Percentiles rank a stretch among this genome's conserved stretches.
These are phyloP conservation scores for Pseudogymnoascus sp. DNA, from an alignment of 2,329 filamentous ascomycete species.

Conservation along the genomic window DNA sequence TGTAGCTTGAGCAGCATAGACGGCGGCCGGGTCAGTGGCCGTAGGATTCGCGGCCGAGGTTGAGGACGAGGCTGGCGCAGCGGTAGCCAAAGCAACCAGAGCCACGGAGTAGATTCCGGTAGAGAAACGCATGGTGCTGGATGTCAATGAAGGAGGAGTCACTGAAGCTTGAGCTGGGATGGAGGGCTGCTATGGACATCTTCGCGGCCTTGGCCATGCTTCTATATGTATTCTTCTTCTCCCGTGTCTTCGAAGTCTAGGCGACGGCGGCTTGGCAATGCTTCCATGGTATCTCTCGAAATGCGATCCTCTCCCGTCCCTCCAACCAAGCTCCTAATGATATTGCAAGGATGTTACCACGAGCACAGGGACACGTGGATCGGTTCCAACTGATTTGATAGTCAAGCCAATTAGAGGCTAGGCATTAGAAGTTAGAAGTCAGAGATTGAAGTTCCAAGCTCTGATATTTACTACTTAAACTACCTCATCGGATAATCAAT, in stretches of 20 bases:
- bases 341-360: neutral
- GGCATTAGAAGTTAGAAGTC: neutral
- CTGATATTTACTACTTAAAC: neutral
- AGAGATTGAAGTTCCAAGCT: neutral
- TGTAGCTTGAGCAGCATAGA: slow-evolving; percentile 50
- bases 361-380: neutral
- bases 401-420: neutral
- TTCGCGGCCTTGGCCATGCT: neutral
- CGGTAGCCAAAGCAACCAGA: slow-evolving; percentile 24
- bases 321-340: neutral
- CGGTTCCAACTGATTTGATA: neutral
- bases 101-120: slow-evolving; percentile 18
- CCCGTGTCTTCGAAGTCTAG: neutral
- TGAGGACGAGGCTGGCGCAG: slow-evolving; percentile 15
- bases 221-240: neutral
- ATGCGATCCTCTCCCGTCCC: neutral
- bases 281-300: neutral
- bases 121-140: slow-evolving; percentile 22
- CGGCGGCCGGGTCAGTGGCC: slow-evolving; percentile 42
- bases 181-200: neutral
- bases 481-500: neutral
- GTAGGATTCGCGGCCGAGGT: slow-evolving; percentile 30
- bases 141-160: slow-evolving; percentile 3
- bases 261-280: neutral
- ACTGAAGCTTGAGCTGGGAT: neutral